Conservation (phyloP, 805 yeast species). For the Starmerella etchellsii region DNA sequence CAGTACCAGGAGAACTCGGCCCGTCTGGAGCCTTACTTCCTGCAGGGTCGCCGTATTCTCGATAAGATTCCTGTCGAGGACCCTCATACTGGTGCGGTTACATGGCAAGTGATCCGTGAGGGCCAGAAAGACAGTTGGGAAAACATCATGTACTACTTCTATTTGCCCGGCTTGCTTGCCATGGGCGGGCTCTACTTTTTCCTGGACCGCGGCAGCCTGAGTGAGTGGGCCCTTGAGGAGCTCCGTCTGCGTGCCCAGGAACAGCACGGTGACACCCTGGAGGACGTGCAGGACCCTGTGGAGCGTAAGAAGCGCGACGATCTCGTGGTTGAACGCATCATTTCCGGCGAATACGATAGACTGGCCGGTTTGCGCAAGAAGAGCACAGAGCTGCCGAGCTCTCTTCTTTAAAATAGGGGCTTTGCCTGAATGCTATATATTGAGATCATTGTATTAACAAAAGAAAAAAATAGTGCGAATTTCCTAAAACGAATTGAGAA, state of each 20-base stretch:
- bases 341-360: slow-evolving; percentile 72
- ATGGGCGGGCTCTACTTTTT: slow-evolving; percentile 41
- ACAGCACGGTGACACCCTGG: slow-evolving; percentile 35
- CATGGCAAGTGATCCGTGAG: slow-evolving; percentile 66
- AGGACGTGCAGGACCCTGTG: slow-evolving; percentile 31
- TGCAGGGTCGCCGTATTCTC: slow-evolving; percentile 50
- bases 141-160: slow-evolving; percentile 52
- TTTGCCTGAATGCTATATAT: not conserved
- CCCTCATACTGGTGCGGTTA: slow-evolving; percentile 61
- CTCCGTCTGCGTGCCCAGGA: slow-evolving; percentile 64
- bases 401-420: slow-evolving; percentile 21
- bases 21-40: slow-evolving; percentile 42
- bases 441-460: too few species aligned
- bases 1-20: slow-evolving; percentile 48
- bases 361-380: slow-evolving; percentile 30
- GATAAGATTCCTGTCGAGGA: slow-evolving; percentile 79
- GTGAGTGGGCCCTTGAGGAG: slow-evolving; percentile 77
- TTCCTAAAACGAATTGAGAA: not conserved
- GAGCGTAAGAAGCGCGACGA: slow-evolving; percentile 60
- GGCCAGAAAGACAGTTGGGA: slow-evolving; percentile 81
- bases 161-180: slow-evolving; percentile 55
- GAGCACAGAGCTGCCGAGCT: slow-evolving; percentile 26
- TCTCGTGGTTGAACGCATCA: slow-evolving; percentile 64
- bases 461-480: not conserved
- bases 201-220: slow-evolving; percentile 39